A percentile compares a stretch with the other conserved stretches of the same genome.
Evolutionary conservation across 345 rosid species (phyloP).

Genomic region (Eucalyptus curtisii): DNA sequence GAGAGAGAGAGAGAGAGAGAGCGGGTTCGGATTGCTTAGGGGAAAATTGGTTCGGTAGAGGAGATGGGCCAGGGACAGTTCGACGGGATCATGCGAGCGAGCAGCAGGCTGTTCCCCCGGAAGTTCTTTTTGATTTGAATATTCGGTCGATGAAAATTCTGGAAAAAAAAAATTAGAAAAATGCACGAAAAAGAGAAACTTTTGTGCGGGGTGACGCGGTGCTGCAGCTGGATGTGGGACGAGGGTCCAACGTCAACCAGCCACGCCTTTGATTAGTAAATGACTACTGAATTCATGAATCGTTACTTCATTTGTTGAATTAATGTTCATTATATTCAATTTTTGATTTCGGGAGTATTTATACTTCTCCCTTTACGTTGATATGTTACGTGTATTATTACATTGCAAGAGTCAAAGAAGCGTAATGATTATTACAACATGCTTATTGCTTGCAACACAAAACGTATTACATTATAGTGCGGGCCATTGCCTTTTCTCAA

Average conservation of each 20-base stretch:
- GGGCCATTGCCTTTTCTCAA: neutral
- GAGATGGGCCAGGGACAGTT: neutral
- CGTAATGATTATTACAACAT: neutral
- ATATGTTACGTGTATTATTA: neutral
- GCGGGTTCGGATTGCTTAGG: neutral
- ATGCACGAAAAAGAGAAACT: neutral
- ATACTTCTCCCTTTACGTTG: neutral
- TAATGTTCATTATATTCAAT: neutral
- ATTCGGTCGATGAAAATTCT: neutral
- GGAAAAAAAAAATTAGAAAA: neutral
- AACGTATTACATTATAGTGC: fast-evolving
- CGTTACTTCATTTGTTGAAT: neutral
- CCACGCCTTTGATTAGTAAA: neutral
- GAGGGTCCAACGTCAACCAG: neutral
- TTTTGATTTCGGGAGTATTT: neutral
- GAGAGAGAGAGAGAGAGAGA: neutral
- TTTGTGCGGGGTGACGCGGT: neutral
- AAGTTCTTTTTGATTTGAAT: neutral
- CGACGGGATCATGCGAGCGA: neutral
- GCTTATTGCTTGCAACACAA: neutral
- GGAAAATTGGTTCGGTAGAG: neutral
- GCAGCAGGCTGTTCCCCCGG: neutral
- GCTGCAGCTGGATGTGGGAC: neutral
- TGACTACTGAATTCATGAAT: neutral
- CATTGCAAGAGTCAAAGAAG: neutral